These are phyloP conservation scores for Penicillium sp. DNA, from an alignment of 2,329 filamentous ascomycete genomes.

Conservation along the genomic window DNA sequence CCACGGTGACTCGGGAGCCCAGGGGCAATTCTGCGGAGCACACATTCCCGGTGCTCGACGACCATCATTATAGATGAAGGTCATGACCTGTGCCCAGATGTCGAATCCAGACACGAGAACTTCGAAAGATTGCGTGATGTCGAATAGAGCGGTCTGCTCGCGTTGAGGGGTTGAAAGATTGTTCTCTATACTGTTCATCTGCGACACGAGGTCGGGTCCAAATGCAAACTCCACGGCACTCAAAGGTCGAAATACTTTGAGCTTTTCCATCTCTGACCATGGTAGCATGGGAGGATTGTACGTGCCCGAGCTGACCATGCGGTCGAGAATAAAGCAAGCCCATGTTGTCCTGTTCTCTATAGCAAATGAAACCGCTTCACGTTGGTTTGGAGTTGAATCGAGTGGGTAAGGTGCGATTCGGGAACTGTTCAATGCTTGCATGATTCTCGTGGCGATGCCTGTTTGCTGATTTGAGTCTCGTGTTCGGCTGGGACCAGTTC, in stretches of 20 bases:
- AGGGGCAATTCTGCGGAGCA: slow-evolving; percentile 45
- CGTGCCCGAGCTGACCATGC: slow-evolving; percentile 50
- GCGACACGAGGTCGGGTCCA: slow-evolving; percentile 28
- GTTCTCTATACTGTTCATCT: slow-evolving; percentile 9
- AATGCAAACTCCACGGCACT: slow-evolving; percentile 44
- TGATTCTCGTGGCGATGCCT: slow-evolving; percentile 47
- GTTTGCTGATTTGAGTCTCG: background rate
- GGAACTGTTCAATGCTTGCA: slow-evolving; percentile 33
- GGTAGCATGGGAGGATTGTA: slow-evolving; percentile 34
- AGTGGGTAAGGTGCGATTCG: slow-evolving; percentile 28
- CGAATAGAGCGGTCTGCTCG: slow-evolving; percentile 10
- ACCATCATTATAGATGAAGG: slow-evolving; percentile 50
- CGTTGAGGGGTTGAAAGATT: slow-evolving; percentile 6
- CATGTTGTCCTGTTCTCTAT: slow-evolving; percentile 50
- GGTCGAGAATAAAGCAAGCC: slow-evolving; percentile 53
- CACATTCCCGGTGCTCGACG: slow-evolving; percentile 47
- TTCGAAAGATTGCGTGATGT: slow-evolving; percentile 22
- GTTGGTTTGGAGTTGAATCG: slow-evolving; percentile 28
- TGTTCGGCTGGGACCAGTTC: background rate
- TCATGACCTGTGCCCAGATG: slow-evolving; percentile 49
- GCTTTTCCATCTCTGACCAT: slow-evolving; percentile 22
- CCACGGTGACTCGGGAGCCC: slow-evolving; percentile 45
- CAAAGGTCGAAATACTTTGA: slow-evolving; percentile 14
- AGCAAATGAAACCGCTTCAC: slow-evolving; percentile 26
- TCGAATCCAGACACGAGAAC: slow-evolving; percentile 50